phyloP scores from a whole-genome alignment of 192 early-diverging fungal species.

The Lobulomyces angularis region DNA sequence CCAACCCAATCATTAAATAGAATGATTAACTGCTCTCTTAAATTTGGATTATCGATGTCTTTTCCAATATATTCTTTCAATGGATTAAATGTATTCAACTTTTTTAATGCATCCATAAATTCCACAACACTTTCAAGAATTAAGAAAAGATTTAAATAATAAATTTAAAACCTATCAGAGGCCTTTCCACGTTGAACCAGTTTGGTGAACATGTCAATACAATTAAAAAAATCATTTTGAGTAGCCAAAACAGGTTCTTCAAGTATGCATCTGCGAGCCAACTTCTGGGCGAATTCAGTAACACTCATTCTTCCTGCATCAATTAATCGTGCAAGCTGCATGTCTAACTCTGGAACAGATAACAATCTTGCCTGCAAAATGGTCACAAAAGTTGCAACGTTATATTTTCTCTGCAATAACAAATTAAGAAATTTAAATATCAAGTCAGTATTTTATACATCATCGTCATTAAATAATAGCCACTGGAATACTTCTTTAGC shows the following conservation, averaged over 20 bases:
- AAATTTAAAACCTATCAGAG: slow-evolving; percentile 21
- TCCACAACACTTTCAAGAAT: slow-evolving; percentile 22
- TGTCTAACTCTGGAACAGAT: slow-evolving; percentile 68
- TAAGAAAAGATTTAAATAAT: slow-evolving; percentile 5
- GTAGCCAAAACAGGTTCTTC: slow-evolving; percentile 36
- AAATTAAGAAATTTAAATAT: background rate
- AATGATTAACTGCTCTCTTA: slow-evolving; percentile 48
- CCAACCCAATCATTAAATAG: slow-evolving; percentile 78
- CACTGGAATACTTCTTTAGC: slow-evolving; percentile 78
- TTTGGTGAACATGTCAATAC: slow-evolving; percentile 60
- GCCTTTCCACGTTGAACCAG: slow-evolving; percentile 51
- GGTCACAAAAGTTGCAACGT: slow-evolving; percentile 68
- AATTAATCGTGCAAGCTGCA: slow-evolving; percentile 73
- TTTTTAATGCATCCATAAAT: slow-evolving; percentile 43
- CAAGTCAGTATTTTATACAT: slow-evolving; percentile 20
- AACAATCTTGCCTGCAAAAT: slow-evolving; percentile 73
- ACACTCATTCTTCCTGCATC: slow-evolving; percentile 58
- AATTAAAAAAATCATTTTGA: slow-evolving; percentile 39
- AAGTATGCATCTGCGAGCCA: slow-evolving; percentile 59
- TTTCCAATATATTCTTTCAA: slow-evolving; percentile 24
- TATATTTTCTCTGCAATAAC: slow-evolving; percentile 58
- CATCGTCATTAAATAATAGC: slow-evolving; percentile 89
- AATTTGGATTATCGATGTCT: slow-evolving; percentile 31
- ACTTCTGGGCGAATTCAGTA: slow-evolving; percentile 62
- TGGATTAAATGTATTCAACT: slow-evolving; percentile 16